Base-by-base conservation (phyloP, 208 protist species). In the Endotrypanum monterogeii region DNA sequence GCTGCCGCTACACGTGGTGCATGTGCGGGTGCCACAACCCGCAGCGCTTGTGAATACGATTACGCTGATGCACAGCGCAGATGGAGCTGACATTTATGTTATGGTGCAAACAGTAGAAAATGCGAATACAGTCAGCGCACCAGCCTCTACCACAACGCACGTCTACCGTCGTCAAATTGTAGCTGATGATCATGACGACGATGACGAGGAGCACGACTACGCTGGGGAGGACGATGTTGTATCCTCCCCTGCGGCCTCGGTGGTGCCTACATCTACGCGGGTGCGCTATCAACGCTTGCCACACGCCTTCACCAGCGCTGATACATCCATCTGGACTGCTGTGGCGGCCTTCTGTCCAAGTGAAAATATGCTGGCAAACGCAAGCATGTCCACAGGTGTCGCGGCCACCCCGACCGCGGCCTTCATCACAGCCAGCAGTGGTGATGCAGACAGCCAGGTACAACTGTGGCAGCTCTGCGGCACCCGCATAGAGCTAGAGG, bases 211-310 rank as follows among this genome's bases (percentile, higher is more conserved):
- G 50, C 58, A 20, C 37, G 55, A 63, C 61, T 48, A 52, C 12
- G 71, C 51, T 32, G 71, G 58, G 8, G 57, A 71, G n/a, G 55
- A 67, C 44, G 61, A 73, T 32, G 63, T 77, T 14, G 39, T 71
- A 8, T 62, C 63, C 51, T 67, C 67, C 32, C 65, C 73, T 6
- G 32, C 48, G 25, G 18, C 28, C 32, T 44, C 57, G 65, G 46
- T 5, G 66, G 51, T 18, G 32, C 44, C 66, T 20, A 25, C 67
- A 8, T 25, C 37, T 50, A 51, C 37, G 52, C 44, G 55, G 14
- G 84, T 87, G 54, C 77, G 62, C 51, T 92, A 92, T 74, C 72
- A 84, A 66, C 83, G 75, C 1, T 62, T 92, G 41, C 88, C 88
- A 3, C 84, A 76, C 39, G 25, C 71, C 9, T 71, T 89, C 52